Evolutionary conservation across 345 rosid species (phyloP).

Genomic region (Durio zibethinus): DNA sequence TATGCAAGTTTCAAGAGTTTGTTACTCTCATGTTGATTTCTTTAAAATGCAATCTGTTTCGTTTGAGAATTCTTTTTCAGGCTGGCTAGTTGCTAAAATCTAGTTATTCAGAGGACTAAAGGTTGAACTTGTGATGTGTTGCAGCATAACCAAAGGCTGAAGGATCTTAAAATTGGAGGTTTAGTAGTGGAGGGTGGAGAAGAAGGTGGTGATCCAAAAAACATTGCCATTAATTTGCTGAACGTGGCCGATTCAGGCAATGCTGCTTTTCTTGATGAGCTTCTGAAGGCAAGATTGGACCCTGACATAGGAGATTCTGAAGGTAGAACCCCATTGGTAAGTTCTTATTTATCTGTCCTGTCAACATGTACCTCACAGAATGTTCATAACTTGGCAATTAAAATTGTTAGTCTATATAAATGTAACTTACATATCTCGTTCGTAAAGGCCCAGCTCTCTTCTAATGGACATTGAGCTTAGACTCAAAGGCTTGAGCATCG

Average conservation of each 20-base stretch:
- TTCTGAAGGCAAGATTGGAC: conserved; percentile 72
- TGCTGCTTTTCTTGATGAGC: conserved; percentile 78
- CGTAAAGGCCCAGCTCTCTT: no score
- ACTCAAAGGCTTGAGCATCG: background rate
- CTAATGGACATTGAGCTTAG: no score
- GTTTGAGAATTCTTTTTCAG: background rate
- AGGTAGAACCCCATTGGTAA: conserved; percentile 82
- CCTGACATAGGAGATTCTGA: conserved; percentile 62
- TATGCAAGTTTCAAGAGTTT: background rate
- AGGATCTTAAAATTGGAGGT: conserved; percentile 51
- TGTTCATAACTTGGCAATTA: background rate
- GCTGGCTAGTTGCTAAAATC: background rate
- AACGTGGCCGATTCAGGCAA: conserved; percentile 59
- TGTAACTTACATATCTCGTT: no score
- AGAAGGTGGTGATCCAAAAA: conserved; percentile 39
- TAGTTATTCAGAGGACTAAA: background rate
- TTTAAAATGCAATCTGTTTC: background rate
- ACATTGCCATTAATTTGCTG: conserved; percentile 49
- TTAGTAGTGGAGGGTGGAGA: conserved; percentile 34
- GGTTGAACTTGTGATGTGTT: background rate
- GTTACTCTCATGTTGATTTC: background rate
- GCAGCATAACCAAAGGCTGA: conserved; percentile 63
- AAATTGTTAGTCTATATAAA: no score
- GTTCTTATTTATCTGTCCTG: background rate
- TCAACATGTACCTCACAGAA: background rate